Conservation (phyloP, 108 stramenopile genomes). For the Fragilaria radians region DNA sequence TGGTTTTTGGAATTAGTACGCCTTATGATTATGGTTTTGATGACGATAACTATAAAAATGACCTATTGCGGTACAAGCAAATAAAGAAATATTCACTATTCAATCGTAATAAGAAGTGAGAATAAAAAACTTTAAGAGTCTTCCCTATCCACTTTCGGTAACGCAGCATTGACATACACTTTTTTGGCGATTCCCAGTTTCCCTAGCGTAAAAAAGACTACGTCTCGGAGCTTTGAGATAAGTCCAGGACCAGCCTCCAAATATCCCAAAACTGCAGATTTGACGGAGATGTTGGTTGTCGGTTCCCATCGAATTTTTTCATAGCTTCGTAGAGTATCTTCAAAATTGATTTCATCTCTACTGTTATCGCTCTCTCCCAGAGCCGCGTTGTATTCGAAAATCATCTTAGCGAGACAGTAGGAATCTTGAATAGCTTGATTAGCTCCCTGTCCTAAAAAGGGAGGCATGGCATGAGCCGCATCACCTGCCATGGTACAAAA, state of each 20-base stretch:
- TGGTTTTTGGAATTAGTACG: no score
- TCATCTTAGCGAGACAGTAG: conserved; percentile 48
- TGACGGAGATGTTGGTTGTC: conserved; percentile 69
- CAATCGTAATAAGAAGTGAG: no score
- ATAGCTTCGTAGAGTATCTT: conserved; percentile 45
- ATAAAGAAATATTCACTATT: no score
- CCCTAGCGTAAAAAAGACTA: conserved; percentile 56
- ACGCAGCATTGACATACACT: not conserved
- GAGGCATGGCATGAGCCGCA: conserved; percentile 94
- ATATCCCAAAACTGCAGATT: conserved; percentile 69
- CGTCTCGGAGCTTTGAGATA: conserved; percentile 59
- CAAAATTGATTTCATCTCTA: conserved; percentile 20
- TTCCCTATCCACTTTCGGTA: not conserved
- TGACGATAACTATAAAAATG: no score
- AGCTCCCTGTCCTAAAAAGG: conserved; percentile 94
- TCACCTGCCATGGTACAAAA: conserved; percentile 73
- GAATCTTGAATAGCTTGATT: conserved; percentile 95
- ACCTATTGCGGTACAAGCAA: no score
- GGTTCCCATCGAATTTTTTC: conserved; percentile 57
- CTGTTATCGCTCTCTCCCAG: not conserved
- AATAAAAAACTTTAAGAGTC: no score
- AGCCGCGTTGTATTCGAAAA: conserved; percentile 42
- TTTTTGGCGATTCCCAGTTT: conserved; percentile 47
- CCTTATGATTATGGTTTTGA: no score
- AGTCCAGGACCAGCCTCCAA: conserved; percentile 54